Base-by-base conservation (phyloP, 192 early-diverging fungal genomes). In the Pecoramyces ruminantium region DNA sequence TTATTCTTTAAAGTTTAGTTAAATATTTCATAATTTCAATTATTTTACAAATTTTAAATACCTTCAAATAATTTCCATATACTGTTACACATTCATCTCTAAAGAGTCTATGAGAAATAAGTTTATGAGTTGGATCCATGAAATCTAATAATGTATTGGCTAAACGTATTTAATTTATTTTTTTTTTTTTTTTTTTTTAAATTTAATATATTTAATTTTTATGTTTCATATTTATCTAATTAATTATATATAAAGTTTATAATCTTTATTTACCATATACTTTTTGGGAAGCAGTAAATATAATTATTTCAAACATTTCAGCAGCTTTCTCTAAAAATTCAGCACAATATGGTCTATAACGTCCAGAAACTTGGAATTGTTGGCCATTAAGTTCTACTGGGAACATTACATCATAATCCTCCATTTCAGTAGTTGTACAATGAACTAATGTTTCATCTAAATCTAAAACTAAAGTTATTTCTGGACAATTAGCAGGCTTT, bases 261-360 rank as follows among this genome's bases (percentile, higher is more conserved):
- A n/a, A n/a, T n/a, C n/a, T n/a, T n/a, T n/a, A n/a, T n/a, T 92
- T 90, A 5, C 92, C 93, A 77, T 93, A 93, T n/a, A 89, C 87
- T 78, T 92, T 89, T 85, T 92, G 92, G 78, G 91, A 92, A 6
- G 93, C 93, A 8, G 93, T 93, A 77, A 93, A 93, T 4, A 93
- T 85, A 9, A 93, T 91, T 2, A 93, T 91, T 82, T 93, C 93
- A 77, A 91, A 93, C 58, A 87, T 81, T 80, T 85, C 79, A 40
- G 92, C 87, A 30, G 85, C 88, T 78, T 83, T 83, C 30, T 89
- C 85, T 40, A 93, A 85, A 77, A 93, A 93, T 78, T 88, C 88
- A 17, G 80, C 84, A 84, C 87, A 89, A 9, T 89, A 88, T 0
- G 93, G 93, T n/a, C 93, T 86, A 81, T 92, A 83, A n/a, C 90